Base-by-base conservation (phyloP, 2,329 filamentous ascomycete genomes). In the Sporothrix phasma region DNA sequence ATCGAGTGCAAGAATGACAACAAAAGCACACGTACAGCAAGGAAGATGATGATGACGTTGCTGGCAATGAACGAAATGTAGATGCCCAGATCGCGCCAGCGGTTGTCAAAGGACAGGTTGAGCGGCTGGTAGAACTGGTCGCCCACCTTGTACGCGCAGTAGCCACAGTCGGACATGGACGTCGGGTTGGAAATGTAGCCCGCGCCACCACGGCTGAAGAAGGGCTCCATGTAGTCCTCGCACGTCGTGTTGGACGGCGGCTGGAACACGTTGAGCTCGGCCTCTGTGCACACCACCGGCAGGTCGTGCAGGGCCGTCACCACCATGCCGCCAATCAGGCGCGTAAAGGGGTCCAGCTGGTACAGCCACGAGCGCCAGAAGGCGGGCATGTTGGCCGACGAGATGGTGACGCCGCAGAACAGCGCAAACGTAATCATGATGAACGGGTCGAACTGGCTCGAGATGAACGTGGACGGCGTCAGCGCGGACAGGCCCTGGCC, bases 361-460 rank as follows among this genome's bases (percentile, higher is more conserved):
- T 92, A 92, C 7, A 94, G 79, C 90, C 89, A 94, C 1, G 82
- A 80, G 39, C 87, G 82, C 88, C 89, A 94, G 76, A 92, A 92
- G 1, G 76, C 78, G 1, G 89, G 88, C 76, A 95, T 95, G 74
- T 89, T 85, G 0, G 87, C 83, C 47, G 86, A 84, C 0, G 91
- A 88, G 60, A 95, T 89, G 0, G 89, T 88, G 66, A 96, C 91
- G 74, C 91, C 91, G 71, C 90, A 95, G 84, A 96, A 95, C 26
- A 95, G 81, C 1, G 88, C 83, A 71, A 95, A 93, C 65, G 88
- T 85, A 73, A 94, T 89, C 74, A 92, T 87, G 73, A 94, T 78
- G 72, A 92, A 89, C 0, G 92, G 91, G 70, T 95, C 92, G 68
- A 90, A 82, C 69, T 93, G 85, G 15, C 88, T 85, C 0, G 89